Evolutionary conservation across 768 basidiomycete genomes (phyloP), one percentile per base, ranked within the genome.

Genomic region (Tylopilus vinaceipallidus): DNA sequence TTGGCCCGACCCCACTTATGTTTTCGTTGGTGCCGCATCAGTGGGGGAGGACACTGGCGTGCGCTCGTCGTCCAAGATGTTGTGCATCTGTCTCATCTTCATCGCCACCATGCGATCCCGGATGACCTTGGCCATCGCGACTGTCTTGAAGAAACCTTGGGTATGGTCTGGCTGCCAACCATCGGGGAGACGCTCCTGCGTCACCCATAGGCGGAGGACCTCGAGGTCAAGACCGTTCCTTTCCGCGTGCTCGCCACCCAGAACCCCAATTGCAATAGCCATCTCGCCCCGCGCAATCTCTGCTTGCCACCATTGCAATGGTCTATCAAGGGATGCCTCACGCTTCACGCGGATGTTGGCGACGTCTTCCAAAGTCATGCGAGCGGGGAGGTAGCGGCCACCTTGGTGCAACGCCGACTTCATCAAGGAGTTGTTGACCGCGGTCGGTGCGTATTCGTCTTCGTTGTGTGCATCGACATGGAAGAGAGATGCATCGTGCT

Each of bases 261-360:
- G 44, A 16, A 86, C 73, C 2, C 80, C 82, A 6, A 84, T 68
- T 3, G 84, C 79, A 45, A 86, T 74, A 0, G 77, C 81, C 73
- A 85, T 81, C 63, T 87, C 84, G 8, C 83, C 82, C 14, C 82
- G 73, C 3, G 84, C 84, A 45, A 86, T 75, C 65, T 83, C 81
- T 0, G 75, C 75, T 50, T 81, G 80, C 22, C 79, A 41, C 20
- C 56, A 33, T 34, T 68, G 70, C 23, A 85, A 60, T 0, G 70
- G 68, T 1, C 55, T 57, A 0, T 17, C 2, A 16, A 72, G 76
- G 8, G 61, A 52, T 22, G 61, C 65, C 57, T 86, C 82, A 19
- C 84, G 69, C 40, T 79, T 70, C 5, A 78, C 63, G 4, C 84
- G 73, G 13, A 78, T 73, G 33, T 73, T 68, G 14, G 78, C 81